These are phyloP conservation scores for Nitzschia sp. DNA, from an alignment of 108 stramenopile species.

Conservation along the genomic window DNA sequence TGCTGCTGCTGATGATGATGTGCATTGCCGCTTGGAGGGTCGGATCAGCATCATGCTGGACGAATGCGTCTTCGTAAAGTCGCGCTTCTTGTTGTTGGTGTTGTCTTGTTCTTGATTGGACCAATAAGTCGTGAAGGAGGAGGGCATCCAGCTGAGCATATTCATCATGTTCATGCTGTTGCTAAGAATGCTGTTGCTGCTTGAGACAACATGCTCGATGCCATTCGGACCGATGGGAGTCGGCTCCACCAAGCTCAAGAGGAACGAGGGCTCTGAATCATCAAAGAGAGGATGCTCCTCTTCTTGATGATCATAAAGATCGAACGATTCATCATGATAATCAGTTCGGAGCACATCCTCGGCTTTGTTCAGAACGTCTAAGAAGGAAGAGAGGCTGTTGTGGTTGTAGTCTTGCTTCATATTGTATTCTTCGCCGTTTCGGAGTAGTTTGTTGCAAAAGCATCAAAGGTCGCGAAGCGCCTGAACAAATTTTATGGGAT, in stretches of 20 bases:
- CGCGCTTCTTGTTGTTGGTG: background rate
- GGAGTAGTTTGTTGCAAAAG: too few relatives aligned
- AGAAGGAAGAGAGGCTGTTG: background rate
- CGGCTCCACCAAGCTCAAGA: background rate
- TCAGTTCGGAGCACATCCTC: slow-evolving; percentile 3
- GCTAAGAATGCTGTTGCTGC: background rate
- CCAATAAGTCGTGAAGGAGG: too few relatives aligned
- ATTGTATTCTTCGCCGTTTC: too few relatives aligned
- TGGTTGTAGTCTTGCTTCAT: too few relatives aligned
- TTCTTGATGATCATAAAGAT: too few relatives aligned
- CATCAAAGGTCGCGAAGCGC: too few relatives aligned
- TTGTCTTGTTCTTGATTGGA: background rate
- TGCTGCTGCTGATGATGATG: background rate
- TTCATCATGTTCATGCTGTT: too few relatives aligned
- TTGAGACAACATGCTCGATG: background rate
- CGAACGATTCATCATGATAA: background rate
- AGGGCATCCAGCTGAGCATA: too few relatives aligned
- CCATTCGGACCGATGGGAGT: slow-evolving; percentile 4
- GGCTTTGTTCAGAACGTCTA: background rate
- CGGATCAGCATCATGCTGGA: too few relatives aligned
- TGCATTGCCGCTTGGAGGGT: slow-evolving; percentile 3
- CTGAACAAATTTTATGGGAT: too few relatives aligned
- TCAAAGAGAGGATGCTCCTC: too few relatives aligned
- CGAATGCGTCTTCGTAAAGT: background rate
- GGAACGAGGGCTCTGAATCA: too few relatives aligned